Evolutionary conservation across 108 stramenopile species (phyloP).

Genomic region (Aurantiochytrium sp.): DNA sequence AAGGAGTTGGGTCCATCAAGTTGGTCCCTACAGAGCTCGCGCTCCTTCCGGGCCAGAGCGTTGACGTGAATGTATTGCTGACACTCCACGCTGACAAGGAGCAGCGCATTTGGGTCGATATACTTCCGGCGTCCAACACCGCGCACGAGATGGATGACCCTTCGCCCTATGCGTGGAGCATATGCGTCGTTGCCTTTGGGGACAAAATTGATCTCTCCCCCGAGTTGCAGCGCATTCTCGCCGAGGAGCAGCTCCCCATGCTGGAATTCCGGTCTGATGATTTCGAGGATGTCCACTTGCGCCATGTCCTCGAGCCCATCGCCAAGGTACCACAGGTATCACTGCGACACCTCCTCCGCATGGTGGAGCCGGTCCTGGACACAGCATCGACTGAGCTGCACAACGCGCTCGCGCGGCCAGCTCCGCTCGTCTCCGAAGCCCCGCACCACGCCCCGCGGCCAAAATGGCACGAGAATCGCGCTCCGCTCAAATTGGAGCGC

Average conservation of each 20-base stretch:
- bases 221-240: not conserved
- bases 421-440: not conserved
- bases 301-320: not conserved
- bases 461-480: not conserved
- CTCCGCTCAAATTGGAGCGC: not conserved
- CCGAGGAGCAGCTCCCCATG: not conserved
- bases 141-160: too few relatives aligned
- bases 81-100: not conserved
- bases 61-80: not conserved
- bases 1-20: not conserved
- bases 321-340: not conserved
- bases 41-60: conserved; percentile 17
- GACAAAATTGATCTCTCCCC: not conserved
- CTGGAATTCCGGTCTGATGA: not conserved
- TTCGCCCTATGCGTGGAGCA: not conserved
- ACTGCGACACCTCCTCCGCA: not conserved
- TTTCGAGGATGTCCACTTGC: not conserved
- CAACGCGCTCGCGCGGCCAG: not conserved
- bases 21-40: not conserved
- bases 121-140: too few relatives aligned
- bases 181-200: not conserved
- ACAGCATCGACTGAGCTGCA: not conserved
- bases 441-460: not conserved
- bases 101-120: not conserved
- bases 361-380: not conserved